These are phyloP conservation scores for Reutealis trisperma DNA, from an alignment of 345 rosid genomes.

Conservation along the genomic window DNA sequence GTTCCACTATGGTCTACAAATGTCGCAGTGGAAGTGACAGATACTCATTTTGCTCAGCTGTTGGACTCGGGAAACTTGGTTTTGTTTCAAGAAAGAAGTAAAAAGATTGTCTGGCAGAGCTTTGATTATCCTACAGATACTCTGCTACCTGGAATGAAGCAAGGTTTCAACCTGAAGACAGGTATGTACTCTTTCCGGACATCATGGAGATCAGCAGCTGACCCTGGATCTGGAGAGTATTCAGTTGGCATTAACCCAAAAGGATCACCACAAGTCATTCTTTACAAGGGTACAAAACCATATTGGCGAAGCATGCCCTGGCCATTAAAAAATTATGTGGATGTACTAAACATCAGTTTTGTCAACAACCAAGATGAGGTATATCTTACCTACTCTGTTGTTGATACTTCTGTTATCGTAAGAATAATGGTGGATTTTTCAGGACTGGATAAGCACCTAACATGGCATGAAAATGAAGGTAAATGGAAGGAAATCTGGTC, in stretches of 20 bases:
- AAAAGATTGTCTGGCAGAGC: neutral
- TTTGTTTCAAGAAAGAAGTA: neutral
- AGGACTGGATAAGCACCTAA: neutral
- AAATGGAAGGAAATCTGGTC: neutral
- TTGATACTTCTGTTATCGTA: neutral
- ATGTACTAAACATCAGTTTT: too few relatives aligned
- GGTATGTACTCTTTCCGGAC: neutral
- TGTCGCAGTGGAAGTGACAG: neutral
- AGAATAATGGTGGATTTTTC: neutral
- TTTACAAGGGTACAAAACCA: neutral
- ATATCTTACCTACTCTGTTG: too few relatives aligned
- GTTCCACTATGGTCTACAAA: neutral
- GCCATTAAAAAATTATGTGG: too few relatives aligned
- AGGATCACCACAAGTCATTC: neutral
- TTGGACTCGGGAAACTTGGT: neutral
- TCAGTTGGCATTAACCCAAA: neutral
- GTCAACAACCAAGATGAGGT: neutral
- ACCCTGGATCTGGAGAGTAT: neutral
- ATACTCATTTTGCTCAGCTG: neutral
- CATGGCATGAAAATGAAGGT: constrained; percentile 6
- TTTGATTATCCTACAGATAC: neutral
- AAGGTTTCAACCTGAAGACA: neutral
- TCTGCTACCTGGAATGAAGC: neutral
- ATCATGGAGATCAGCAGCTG: neutral
- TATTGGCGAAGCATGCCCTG: neutral